Evolutionary conservation across 2,329 filamentous ascomycete species (phyloP).

Genomic region (Podosphaera xanthii): DNA sequence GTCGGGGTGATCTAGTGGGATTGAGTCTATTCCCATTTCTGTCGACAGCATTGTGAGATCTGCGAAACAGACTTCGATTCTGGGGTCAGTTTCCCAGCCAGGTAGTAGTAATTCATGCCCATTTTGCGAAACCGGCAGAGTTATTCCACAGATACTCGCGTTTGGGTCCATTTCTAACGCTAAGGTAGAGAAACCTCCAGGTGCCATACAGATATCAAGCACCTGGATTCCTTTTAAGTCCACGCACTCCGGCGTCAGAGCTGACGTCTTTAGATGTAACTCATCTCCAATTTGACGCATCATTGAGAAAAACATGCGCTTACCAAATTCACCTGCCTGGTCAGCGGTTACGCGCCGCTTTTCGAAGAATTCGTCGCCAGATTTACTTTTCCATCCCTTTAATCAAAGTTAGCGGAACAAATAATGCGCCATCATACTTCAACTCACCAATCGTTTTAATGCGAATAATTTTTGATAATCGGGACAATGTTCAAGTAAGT

Average conservation of each 20-base stretch:
- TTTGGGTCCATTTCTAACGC: conserved; percentile 3
- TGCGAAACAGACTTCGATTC: conserved; percentile 1
- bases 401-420: not conserved
- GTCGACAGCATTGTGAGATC: conserved; percentile 5
- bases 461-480: no score
- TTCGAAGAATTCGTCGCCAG: conserved; percentile 22
- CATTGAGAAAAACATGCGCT: conserved; percentile 9
- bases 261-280: conserved; percentile 16
- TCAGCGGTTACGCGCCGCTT: conserved; percentile 20
- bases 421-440: not conserved
- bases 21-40: conserved; percentile 1
- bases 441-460: not conserved
- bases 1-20: conserved; percentile 6
- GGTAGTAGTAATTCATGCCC: conserved; percentile 9
- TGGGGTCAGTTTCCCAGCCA: not conserved
- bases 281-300: conserved; percentile 23
- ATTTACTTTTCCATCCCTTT: conserved; percentile 19
- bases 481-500: no score
- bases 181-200: conserved; percentile 6
- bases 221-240: conserved; percentile 4
- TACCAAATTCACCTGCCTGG: conserved; percentile 8
- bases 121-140: conserved; percentile 5
- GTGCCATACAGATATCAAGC: conserved; percentile 13
- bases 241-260: conserved; percentile 1
- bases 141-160: conserved; percentile 7